These are phyloP conservation scores for Cladosporium velox DNA, from an alignment of 2,329 filamentous ascomycete species.

Conservation along the genomic window DNA sequence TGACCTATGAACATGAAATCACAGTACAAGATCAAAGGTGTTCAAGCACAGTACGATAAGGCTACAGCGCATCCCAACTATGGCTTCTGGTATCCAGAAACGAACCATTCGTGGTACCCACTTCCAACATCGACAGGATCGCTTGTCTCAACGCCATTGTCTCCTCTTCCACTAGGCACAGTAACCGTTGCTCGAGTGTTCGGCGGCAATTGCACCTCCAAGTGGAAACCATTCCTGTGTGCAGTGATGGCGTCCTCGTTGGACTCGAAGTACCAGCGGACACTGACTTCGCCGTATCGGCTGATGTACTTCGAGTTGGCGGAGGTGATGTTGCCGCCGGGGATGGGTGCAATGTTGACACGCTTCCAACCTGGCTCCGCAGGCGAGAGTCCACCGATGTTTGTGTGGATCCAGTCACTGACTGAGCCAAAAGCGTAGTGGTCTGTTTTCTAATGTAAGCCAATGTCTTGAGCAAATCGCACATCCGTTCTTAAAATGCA, in stretches of 20 bases:
- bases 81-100: background rate
- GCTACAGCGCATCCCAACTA: background rate
- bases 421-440: slow-evolving; percentile 55
- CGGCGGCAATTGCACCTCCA: slow-evolving; percentile 4
- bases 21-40: background rate
- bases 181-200: slow-evolving; percentile 8
- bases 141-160: background rate
- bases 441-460: slow-evolving; percentile 26
- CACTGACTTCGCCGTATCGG: background rate
- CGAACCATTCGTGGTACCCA: slow-evolving; percentile 12
- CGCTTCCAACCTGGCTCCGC: slow-evolving; percentile 13
- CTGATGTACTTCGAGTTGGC: slow-evolving; percentile 10
- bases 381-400: slow-evolving; percentile 12
- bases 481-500: too few relatives aligned
- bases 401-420: slow-evolving; percentile 49
- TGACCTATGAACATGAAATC: background rate
- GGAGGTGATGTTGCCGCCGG: slow-evolving; percentile 12
- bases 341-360: slow-evolving; percentile 2
- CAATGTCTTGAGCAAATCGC: too few relatives aligned
- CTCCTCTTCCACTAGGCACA: background rate
- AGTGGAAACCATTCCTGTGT: slow-evolving; percentile 16
- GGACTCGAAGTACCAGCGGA: slow-evolving; percentile 7
- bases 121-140: slow-evolving; percentile 2
- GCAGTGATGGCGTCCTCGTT: slow-evolving; percentile 9
- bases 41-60: background rate